These are phyloP conservation scores for Echinosphaeria canescens DNA, from an alignment of 2,329 filamentous ascomycete species.

Conservation along the genomic window DNA sequence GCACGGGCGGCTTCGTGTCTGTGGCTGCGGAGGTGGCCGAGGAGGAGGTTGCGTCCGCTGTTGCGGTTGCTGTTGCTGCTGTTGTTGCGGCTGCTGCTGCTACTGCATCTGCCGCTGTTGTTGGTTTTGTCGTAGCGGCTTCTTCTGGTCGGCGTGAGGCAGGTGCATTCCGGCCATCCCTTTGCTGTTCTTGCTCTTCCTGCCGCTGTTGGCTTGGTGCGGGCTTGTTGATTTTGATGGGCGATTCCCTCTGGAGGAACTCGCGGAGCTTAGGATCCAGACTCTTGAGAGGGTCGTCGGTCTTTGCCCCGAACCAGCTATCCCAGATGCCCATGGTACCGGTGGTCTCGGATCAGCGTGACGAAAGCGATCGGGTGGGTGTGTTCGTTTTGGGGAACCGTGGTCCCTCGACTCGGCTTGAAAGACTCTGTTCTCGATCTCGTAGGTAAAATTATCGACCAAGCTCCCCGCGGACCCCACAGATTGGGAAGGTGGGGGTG, in stretches of 20 bases:
- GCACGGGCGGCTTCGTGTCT: slow-evolving; percentile 12
- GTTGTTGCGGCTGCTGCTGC: slow-evolving; percentile 2
- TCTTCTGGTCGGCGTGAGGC: too few relatives aligned
- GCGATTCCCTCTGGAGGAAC: slow-evolving; percentile 67
- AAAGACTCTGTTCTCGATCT: too few relatives aligned
- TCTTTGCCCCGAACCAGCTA: slow-evolving; percentile 23
- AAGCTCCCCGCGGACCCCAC: too few relatives aligned
- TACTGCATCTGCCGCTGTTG: slow-evolving; percentile 4
- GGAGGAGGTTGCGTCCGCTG: slow-evolving; percentile 6
- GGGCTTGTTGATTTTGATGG: slow-evolving; percentile 16
- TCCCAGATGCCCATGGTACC: slow-evolving; percentile 41
- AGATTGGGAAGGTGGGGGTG: too few relatives aligned
- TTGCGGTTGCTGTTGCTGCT: slow-evolving; percentile 3
- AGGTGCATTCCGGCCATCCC: too few relatives aligned
- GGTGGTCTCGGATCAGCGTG: too few relatives aligned
- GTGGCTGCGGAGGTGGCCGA: slow-evolving; percentile 3
- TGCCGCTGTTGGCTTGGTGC: slow-evolving; percentile 5
- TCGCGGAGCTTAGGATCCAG: slow-evolving; percentile 70
- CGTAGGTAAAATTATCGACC: too few relatives aligned
- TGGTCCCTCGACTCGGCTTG: too few relatives aligned
- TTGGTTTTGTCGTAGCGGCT: slow-evolving; percentile 5
- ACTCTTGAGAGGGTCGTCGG: slow-evolving; percentile 44
- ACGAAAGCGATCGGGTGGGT: too few relatives aligned
- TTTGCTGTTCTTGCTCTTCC: not conserved
- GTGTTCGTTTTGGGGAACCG: too few relatives aligned